A percentile compares a stretch with the other conserved stretches of the same genome.
Evolutionary conservation across 306 rosid genomes (phyloP).

Genomic region (Ochetophila trinervis): DNA sequence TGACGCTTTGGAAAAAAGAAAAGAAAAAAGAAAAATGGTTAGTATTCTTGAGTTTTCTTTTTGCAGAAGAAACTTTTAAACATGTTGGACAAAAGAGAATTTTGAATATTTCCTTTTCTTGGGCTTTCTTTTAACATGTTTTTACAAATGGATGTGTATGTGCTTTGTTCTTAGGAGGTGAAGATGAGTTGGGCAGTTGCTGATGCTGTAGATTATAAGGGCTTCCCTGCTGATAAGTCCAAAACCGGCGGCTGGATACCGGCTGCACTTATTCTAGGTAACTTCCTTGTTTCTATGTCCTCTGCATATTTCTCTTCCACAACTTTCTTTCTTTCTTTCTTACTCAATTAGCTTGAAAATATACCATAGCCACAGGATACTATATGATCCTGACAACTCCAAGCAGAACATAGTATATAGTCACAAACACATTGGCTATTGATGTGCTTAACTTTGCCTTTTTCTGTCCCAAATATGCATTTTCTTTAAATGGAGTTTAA

Average conservation of each 20-base stretch:
- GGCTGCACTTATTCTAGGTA: conserved; percentile 77
- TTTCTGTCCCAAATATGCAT: no score
- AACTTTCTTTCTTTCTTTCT: neutral
- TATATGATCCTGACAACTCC: no score
- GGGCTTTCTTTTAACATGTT: neutral
- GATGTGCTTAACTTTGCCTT: no score
- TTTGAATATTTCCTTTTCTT: conserved; percentile 5
- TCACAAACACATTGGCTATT: no score
- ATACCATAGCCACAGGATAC: no score
- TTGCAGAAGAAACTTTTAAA: neutral
- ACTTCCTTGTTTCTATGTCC: conserved; percentile 14
- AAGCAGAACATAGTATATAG: no score
- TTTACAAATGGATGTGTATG: conserved; percentile 4
- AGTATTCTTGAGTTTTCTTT: conserved; percentile 1
- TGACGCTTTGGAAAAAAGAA: conserved; percentile 1
- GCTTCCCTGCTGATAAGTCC: conserved; percentile 67
- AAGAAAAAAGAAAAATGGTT: conserved; percentile 34
- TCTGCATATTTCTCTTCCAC: neutral
- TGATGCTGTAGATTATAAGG: conserved; percentile 79
- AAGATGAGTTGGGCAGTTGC: conserved; percentile 63
- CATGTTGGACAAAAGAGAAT: conserved; percentile 12
- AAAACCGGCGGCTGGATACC: conserved; percentile 91
- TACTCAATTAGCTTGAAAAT: no score
- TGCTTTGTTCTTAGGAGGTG: conserved; percentile 44
- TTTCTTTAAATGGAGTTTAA: no score